Evolutionary conservation across 345 rosid species (phyloP), one percentile per base, ranked within the genome.

Genomic region (Garcia nutans): DNA sequence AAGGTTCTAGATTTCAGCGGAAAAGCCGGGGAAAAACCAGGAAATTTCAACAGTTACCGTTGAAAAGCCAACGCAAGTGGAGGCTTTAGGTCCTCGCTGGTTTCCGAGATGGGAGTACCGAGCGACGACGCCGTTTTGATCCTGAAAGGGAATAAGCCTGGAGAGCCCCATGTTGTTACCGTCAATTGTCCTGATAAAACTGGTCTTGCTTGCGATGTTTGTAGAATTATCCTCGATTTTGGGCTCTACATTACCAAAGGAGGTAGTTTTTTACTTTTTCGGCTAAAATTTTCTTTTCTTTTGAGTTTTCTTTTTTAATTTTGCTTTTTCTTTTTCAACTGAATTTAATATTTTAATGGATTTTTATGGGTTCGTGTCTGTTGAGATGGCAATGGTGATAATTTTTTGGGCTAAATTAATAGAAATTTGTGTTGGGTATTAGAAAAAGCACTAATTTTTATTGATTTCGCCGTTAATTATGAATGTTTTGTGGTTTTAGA

Each of bases 111-210:
- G 94, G 87, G 87, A 71, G 78, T 84, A 60, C 84, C 87, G 37
- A 78, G 77, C 78, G 87, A 85, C 79, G 94, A 93, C 81, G 74
- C 75, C 52, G 92, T 94, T 24, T n/a, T 87, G 71, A 88, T 94
- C 75, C 79, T 89, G 84, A 82, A 85, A 74, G 90, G 92, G 44
- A 87, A 85, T 77, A 86, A 82, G 55, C 79, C 83, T 0, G 93
- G 90, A 15, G 96, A 94, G 6, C 87, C 98, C 16, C 83, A 76
- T 83, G 86, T 90, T 49, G 74, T 94, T 56, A 92, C 96, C 37
- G 94, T 91, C 17, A 94, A 94, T 80, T 94, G 96, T 77, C 94
- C 96, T 0, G 93, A 91, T 70, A 86, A 85, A 75, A 82, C 93
- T 65, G 93, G 96, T 41, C 93, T 94, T 8, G 91, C 89, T 11